Percentiles rank a stretch among this genome's conserved stretches.
These are phyloP conservation scores for Phytophthora aleatoria DNA, from an alignment of 352 stramenopile genomes.

Conservation along the genomic window DNA sequence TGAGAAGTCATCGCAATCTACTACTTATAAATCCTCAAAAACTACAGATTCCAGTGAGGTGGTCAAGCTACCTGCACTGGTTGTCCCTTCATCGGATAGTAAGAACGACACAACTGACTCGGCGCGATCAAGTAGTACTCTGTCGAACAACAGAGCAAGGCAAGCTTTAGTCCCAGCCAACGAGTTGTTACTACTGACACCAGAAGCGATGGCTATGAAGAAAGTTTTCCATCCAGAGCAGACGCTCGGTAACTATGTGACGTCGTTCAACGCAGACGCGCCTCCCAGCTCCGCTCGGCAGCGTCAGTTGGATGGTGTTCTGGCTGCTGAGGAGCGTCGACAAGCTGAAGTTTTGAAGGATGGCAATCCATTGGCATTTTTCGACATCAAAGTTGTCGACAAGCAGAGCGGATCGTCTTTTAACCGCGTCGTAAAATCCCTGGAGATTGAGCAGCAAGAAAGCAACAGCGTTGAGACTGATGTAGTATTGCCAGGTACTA, in stretches of 20 bases:
- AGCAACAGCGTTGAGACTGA: not conserved
- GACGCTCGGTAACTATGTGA: conserved; percentile 54
- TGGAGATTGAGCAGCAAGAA: conserved; percentile 2
- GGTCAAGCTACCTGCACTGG: not conserved
- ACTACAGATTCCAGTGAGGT: not conserved
- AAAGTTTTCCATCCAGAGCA: conserved; percentile 26
- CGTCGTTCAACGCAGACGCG: conserved; percentile 62
- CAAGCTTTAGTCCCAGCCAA: conserved; percentile 55
- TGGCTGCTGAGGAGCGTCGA: conserved; percentile 40
- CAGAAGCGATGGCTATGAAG: conserved; percentile 19
- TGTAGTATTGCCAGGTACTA: not conserved
- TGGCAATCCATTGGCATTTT: conserved; percentile 67
- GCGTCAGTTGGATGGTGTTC: conserved; percentile 34
- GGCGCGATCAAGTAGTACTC: not conserved
- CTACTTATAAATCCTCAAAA: not conserved
- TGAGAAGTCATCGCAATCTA: not conserved
- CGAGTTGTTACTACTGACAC: conserved; percentile 55
- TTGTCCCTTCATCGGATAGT: not conserved
- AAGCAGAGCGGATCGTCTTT: conserved; percentile 22
- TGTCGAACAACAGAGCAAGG: not conserved
- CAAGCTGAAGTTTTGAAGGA: conserved; percentile 53
- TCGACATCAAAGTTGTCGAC: conserved; percentile 45
- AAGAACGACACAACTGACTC: conserved; percentile 1
- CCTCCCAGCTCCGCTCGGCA: conserved; percentile 38
- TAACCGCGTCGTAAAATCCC: conserved; percentile 8